Percentiles rank a stretch among this genome's conserved stretches.
Conservation (phyloP, 768 basidiomycete species). For the Collybia mongolica region DNA sequence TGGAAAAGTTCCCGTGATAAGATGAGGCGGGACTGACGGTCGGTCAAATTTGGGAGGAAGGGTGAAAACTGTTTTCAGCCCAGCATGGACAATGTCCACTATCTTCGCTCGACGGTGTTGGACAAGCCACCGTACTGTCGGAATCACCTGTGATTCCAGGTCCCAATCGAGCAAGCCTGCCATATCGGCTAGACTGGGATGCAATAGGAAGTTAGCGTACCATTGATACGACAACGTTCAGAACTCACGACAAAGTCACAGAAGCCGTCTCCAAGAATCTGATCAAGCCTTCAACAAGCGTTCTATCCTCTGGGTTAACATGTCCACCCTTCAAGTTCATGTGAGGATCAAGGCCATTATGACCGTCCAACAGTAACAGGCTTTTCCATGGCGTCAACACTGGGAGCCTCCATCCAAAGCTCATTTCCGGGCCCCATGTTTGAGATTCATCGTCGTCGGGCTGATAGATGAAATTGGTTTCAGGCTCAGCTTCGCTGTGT, state of each 20-base stretch:
- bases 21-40: constrained; percentile 43
- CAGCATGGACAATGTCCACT: constrained; percentile 78
- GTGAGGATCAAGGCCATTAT: constrained; percentile 56
- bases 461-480: constrained; percentile 47
- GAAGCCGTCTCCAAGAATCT: constrained; percentile 75
- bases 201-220: background rate
- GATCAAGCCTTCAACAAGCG: constrained; percentile 67
- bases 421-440: constrained; percentile 68
- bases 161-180: constrained; percentile 82
- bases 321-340: constrained; percentile 59
- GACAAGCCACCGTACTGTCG: constrained; percentile 90
- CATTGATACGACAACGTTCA: background rate
- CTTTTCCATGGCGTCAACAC: constrained; percentile 90
- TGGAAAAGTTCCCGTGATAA: constrained; percentile 4
- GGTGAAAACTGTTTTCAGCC: constrained; percentile 80
- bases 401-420: constrained; percentile 72
- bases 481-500: constrained; percentile 55
- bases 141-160: constrained; percentile 78
- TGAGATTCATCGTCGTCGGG: constrained; percentile 50
- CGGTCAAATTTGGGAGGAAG: constrained; percentile 63
- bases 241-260: constrained; percentile 72
- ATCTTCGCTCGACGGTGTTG: constrained; percentile 88
- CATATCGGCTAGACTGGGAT: constrained; percentile 69
- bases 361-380: constrained; percentile 68
- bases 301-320: constrained; percentile 61